A percentile compares a stretch with the other conserved stretches of the same genome.
Conservation (phyloP, 1,284 basidiomycete species). For the Ceratobasidium sp. region DNA sequence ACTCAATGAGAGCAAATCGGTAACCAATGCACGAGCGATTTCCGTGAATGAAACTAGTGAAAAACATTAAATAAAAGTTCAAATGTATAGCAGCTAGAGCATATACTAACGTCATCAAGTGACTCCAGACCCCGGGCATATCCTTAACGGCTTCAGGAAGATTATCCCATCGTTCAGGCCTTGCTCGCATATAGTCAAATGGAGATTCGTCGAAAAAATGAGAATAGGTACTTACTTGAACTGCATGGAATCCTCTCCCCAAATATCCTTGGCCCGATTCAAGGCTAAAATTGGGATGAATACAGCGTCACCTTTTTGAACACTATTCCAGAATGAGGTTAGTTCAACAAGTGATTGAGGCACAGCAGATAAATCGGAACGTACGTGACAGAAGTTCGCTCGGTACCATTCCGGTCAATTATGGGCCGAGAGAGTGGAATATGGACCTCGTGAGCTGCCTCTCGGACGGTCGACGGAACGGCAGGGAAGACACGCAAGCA, state of each 20-base stretch:
- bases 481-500: constrained; percentile 35
- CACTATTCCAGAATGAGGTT: too few relatives aligned
- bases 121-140: constrained; percentile 72
- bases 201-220: constrained; percentile 60
- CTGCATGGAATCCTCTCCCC: constrained; percentile 59
- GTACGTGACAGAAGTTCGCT: constrained; percentile 38
- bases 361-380: neutral
- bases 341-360: too few relatives aligned
- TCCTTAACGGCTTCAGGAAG: constrained; percentile 62
- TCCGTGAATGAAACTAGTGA: constrained; percentile 24
- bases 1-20: constrained; percentile 47
- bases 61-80: neutral
- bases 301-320: constrained; percentile 37
- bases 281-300: constrained; percentile 38
- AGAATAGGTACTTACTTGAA: constrained; percentile 58
- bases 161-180: constrained; percentile 71
- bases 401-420: constrained; percentile 40
- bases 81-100: constrained; percentile 47
- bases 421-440: constrained; percentile 41
- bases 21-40: constrained; percentile 46
- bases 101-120: constrained; percentile 66
- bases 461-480: constrained; percentile 28
- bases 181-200: constrained; percentile 45
- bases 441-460: constrained; percentile 43
- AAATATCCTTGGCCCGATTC: constrained; percentile 46